Conservation (phyloP, 2,329 filamentous ascomycete species). For the Alternaria postmessia region DNA sequence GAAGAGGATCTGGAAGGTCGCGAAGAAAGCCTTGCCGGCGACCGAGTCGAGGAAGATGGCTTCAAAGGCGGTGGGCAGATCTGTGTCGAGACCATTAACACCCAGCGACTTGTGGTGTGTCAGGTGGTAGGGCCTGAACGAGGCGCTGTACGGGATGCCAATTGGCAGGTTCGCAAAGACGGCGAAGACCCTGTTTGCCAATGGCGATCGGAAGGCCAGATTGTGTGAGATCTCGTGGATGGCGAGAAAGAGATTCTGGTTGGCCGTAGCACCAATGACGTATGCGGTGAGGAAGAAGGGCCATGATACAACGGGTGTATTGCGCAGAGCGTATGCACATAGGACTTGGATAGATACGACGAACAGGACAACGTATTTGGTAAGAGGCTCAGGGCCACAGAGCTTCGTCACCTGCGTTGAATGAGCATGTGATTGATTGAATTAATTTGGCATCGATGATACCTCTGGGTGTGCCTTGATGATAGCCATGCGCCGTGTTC, state of each 20-base stretch:
- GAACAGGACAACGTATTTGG: slow-evolving; percentile 86
- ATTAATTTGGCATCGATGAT: slow-evolving; percentile 15
- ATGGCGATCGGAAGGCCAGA: slow-evolving; percentile 82
- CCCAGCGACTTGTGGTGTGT: slow-evolving; percentile 99
- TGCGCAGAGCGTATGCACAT: slow-evolving; percentile 78
- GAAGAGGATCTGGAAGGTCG: slow-evolving; percentile 98
- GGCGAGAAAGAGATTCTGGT: slow-evolving; percentile 97
- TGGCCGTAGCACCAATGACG: slow-evolving; percentile 89
- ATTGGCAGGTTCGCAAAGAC: slow-evolving; percentile 96
- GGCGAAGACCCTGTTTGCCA: slow-evolving; percentile 84
- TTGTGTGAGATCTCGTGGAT: slow-evolving; percentile 99
- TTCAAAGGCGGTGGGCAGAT: slow-evolving; percentile 91
- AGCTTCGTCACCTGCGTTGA: slow-evolving; percentile 83
- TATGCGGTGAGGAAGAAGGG: slow-evolving; percentile 89
- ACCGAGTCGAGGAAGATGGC: slow-evolving; percentile 93
- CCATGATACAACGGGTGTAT: slow-evolving; percentile 82
- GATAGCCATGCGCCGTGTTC: slow-evolving; percentile 87
- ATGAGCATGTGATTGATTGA: background rate
- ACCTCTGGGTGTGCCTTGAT: slow-evolving; percentile 99
- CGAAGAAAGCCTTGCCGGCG: slow-evolving; percentile 97
- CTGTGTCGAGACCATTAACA: slow-evolving; percentile 93
- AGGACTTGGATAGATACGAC: slow-evolving; percentile 84
- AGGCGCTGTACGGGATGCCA: slow-evolving; percentile 93
- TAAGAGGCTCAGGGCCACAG: slow-evolving; percentile 93
- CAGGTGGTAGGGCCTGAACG: slow-evolving; percentile 96